These are phyloP conservation scores for Russula dissimulans DNA, from an alignment of 768 basidiomycete genomes.

Conservation along the genomic window DNA sequence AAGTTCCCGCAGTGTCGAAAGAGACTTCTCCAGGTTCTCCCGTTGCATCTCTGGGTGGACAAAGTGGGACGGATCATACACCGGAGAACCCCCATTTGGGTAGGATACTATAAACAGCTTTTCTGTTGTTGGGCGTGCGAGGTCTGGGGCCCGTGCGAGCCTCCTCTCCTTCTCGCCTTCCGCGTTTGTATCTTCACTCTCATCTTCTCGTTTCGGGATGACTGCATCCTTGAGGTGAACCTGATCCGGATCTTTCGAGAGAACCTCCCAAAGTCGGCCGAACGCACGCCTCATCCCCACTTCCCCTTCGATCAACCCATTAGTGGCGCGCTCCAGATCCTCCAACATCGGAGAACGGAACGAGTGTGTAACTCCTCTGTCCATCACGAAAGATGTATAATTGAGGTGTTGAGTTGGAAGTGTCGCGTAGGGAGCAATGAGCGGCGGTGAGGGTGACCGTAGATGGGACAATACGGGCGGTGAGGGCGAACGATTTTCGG, in stretches of 20 bases:
- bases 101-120: constrained; percentile 55
- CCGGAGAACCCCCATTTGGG: constrained; percentile 36
- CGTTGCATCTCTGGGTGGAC: constrained; percentile 56
- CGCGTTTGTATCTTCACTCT: constrained; percentile 34
- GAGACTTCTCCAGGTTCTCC: constrained; percentile 63
- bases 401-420: constrained; percentile 60
- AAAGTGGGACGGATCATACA: constrained; percentile 55
- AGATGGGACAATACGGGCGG: constrained; percentile 70
- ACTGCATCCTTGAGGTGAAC: constrained; percentile 31
- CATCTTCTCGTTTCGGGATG: constrained; percentile 59
- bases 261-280: constrained; percentile 73
- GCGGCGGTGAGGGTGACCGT: constrained; percentile 69
- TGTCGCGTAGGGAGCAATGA: constrained; percentile 64
- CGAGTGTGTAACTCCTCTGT: constrained; percentile 73
- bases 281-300: constrained; percentile 61
- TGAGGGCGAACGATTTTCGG: constrained; percentile 52
- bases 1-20: constrained; percentile 66
- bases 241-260: constrained; percentile 58
- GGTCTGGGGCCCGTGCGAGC: constrained; percentile 54
- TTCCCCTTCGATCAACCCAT: constrained; percentile 78
- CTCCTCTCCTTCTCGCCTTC: constrained; percentile 33
- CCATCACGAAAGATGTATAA: constrained; percentile 80
- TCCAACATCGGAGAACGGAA: constrained; percentile 72
- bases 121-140: constrained; percentile 52
- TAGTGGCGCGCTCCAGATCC: constrained; percentile 74